These are phyloP conservation scores for Leucaena leucocephala DNA, from an alignment of 306 rosid species.

Conservation along the genomic window DNA sequence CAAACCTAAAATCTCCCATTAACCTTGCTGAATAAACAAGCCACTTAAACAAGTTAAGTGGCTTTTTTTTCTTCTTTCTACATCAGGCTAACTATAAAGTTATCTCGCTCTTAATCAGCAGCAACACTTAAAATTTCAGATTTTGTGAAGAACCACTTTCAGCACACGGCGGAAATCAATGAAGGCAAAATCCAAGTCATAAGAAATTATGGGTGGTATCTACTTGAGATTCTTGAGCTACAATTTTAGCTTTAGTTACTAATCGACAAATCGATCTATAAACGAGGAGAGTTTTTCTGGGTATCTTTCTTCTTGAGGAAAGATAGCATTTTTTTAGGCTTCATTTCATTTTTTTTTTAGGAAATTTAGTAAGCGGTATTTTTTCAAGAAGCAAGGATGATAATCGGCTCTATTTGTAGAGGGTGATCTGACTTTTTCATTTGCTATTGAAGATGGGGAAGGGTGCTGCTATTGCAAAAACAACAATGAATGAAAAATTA, in stretches of 20 bases:
- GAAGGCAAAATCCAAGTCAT: not conserved
- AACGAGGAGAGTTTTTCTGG: too few relatives aligned
- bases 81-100: not conserved
- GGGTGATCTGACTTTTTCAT: not conserved
- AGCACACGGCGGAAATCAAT: not conserved
- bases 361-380: too few relatives aligned
- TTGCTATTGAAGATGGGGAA: not conserved
- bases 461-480: not conserved
- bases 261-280: too few relatives aligned
- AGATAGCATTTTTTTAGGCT: too few relatives aligned
- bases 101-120: not conserved
- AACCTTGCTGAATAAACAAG: not conserved
- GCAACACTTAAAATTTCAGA: not conserved
- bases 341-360: too few relatives aligned
- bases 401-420: too few relatives aligned
- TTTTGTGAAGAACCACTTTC: not conserved
- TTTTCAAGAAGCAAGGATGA: too few relatives aligned
- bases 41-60: not conserved
- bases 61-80: not conserved
- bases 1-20: not conserved
- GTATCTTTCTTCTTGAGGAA: too few relatives aligned
- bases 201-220: not conserved
- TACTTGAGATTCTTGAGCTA: not conserved
- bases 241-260: not conserved
- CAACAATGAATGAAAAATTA: not conserved